phyloP scores from a whole-genome alignment of 139 green algal species.

The Micromonas commoda region DNA sequence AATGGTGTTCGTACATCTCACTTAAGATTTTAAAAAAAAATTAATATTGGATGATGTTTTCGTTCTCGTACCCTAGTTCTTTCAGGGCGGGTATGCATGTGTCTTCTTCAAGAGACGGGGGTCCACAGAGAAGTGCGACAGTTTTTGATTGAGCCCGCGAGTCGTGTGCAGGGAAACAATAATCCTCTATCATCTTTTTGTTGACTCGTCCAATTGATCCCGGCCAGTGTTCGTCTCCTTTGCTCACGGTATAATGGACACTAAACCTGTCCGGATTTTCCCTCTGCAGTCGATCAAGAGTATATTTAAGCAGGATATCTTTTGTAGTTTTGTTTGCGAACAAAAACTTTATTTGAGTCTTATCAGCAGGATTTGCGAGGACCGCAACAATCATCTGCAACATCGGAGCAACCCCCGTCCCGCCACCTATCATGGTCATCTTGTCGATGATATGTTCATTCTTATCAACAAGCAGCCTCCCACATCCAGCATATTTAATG shows the following conservation, averaged over 20 bases:
- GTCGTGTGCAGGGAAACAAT: background rate
- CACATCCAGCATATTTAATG: constrained; percentile 58
- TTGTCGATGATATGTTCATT: constrained; percentile 34
- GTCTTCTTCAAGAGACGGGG: constrained; percentile 31
- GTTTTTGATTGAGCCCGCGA: background rate
- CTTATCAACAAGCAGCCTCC: constrained; percentile 26
- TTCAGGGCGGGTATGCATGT: constrained; percentile 34
- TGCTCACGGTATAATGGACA: constrained; percentile 14
- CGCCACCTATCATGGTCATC: constrained; percentile 78
- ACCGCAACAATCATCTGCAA: constrained; percentile 33
- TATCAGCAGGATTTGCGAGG: constrained; percentile 14
- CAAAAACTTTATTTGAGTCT: constrained; percentile 33
- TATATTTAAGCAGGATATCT: constrained; percentile 28
- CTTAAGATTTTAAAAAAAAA: background rate
- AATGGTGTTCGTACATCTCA: background rate
- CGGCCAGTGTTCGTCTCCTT: constrained; percentile 19
- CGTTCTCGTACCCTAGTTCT: constrained; percentile 13
- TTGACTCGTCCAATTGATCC: constrained; percentile 21
- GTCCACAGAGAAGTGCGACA: constrained; percentile 28
- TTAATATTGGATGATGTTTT: constrained; percentile 20
- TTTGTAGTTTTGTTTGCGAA: constrained; percentile 26
- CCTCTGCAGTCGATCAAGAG: constrained; percentile 23
- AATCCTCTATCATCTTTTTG: constrained; percentile 31
- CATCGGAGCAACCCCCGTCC: constrained; percentile 65
- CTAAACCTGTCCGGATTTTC: constrained; percentile 14